Base-by-base conservation (phyloP, 208 protist species). In the Trypanosoma scelopori region DNA sequence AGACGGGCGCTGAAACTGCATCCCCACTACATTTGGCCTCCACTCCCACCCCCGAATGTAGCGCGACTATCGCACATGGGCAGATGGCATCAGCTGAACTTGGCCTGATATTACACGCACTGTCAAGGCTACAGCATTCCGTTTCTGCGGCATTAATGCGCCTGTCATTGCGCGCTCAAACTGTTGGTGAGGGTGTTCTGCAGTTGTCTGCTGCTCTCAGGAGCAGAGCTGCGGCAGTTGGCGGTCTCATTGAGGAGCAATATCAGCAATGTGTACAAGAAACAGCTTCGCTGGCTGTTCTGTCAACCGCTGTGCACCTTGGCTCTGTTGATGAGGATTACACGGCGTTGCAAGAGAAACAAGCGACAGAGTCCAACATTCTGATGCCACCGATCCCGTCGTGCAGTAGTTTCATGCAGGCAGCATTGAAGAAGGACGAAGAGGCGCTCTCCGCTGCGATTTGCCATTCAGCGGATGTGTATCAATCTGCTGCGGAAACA, bases 281-380 rank as follows among this genome's bases (percentile, higher is more conserved):
- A 2, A 42, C 63, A 1, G 25, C 30, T 42, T 23, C 43, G 1
- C 27, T 60, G 11, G 63, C 63, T 5, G 52, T 53, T 1, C 16
- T 60, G 22, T 11, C 50, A 25, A 68, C 39, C 5, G 30, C 60
- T 28, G 52, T 53, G 43, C 42, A 52, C 50, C 27, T 58, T 3
- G 52, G 42, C n/a, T 68, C 51, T 20, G 23, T 13, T 28, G 51
- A 53, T 22, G 41, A 11, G 1, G 22, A 18, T 11, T 22, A 49
- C 56, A 51, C 42, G 27, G 16, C 3, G 4, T 9, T 45, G 13
- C 16, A 51, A 60, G 13, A 35, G 28, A 35, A 27, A n/a, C 22
- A 20, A 37, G 16, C 39, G 23, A 23, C 15, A 23, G 42, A 16
- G 13, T 42, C 15, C 37, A 12, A 3, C 30, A 13, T 47, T 46